These are phyloP conservation scores for Priceomyces castillae DNA, from an alignment of 805 yeast genomes.

Conservation along the genomic window DNA sequence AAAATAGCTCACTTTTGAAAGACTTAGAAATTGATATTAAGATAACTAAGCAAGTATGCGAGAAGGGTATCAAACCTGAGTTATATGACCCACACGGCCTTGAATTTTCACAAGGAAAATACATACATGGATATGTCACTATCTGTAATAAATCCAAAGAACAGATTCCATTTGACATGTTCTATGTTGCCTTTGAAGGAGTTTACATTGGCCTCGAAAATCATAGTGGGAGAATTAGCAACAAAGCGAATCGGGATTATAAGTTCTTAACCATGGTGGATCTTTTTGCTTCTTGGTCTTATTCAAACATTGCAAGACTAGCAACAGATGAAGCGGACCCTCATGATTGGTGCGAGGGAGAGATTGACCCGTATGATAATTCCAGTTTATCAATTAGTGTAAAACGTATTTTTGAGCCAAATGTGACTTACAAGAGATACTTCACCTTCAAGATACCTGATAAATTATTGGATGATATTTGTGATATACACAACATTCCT, in stretches of 20 bases:
- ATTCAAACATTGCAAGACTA: constrained; percentile 40
- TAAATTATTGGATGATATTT: constrained; percentile 38
- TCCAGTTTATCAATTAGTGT: constrained; percentile 35
- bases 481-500: constrained; percentile 33
- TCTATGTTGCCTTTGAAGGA: constrained; percentile 44
- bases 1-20: constrained; percentile 25
- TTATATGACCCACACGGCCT: constrained; percentile 29
- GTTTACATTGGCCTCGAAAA: constrained; percentile 25
- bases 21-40: constrained; percentile 30
- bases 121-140: constrained; percentile 43
- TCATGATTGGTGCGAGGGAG: constrained; percentile 46
- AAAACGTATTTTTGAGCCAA: constrained; percentile 36
- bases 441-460: constrained; percentile 43
- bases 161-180: constrained; percentile 44
- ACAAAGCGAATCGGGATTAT: constrained; percentile 26
- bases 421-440: constrained; percentile 38
- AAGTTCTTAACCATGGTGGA: constrained; percentile 44
- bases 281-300: constrained; percentile 44
- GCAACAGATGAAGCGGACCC: constrained; percentile 40
- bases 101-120: constrained; percentile 42
- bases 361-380: constrained; percentile 40
- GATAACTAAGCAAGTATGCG: constrained; percentile 39
- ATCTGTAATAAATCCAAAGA: constrained; percentile 26
- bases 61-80: constrained; percentile 36
- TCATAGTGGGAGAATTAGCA: constrained; percentile 22